phyloP scores from a whole-genome alignment of 1,284 basidiomycete genomes.

The Ceratobasidium sp. region DNA sequence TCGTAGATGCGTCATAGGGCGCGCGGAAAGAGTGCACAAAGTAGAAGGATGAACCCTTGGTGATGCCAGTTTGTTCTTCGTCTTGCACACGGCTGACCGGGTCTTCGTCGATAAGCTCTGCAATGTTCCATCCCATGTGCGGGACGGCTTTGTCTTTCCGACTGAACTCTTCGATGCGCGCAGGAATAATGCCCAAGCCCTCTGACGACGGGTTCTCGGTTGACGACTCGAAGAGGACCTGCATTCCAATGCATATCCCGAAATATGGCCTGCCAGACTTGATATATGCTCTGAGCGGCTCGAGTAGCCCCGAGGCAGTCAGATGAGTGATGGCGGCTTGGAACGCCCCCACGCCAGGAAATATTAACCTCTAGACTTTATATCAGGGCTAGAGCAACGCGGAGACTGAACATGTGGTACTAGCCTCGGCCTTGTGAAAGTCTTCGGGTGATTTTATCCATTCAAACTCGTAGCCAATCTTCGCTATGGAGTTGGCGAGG shows the following conservation, averaged over 20 bases:
- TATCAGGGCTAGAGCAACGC: conserved; percentile 33
- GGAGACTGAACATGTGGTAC: conserved; percentile 52
- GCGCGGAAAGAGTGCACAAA: conserved; percentile 97
- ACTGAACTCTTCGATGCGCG: conserved; percentile 70
- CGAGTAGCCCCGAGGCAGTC: conserved; percentile 72
- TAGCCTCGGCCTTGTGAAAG: conserved; percentile 87
- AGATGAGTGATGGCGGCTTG: conserved; percentile 86
- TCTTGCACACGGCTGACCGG: conserved; percentile 53
- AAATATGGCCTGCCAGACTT: conserved; percentile 91
- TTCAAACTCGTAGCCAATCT: conserved; percentile 86
- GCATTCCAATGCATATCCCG: conserved; percentile 98
- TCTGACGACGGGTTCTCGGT: conserved; percentile 66
- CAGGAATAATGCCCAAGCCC: conserved; percentile 79
- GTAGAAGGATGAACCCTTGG: conserved; percentile 77
- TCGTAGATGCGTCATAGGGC: conserved; percentile 63
- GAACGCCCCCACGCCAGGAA: conserved; percentile 98
- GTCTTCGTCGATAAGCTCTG: conserved; percentile 61
- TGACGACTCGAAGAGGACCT: conserved; percentile 89
- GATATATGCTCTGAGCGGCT: conserved; percentile 86
- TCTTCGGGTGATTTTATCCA: conserved; percentile 90
- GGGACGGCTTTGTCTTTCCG: conserved; percentile 82
- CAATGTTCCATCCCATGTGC: conserved; percentile 97
- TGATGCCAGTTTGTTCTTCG: conserved; percentile 52
- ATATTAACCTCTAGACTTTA: conserved; percentile 80
- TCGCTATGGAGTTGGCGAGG: conserved; percentile 89